Conservation (phyloP, 2,329 filamentous ascomycete genomes). For the Phialocephala subalpina region DNA sequence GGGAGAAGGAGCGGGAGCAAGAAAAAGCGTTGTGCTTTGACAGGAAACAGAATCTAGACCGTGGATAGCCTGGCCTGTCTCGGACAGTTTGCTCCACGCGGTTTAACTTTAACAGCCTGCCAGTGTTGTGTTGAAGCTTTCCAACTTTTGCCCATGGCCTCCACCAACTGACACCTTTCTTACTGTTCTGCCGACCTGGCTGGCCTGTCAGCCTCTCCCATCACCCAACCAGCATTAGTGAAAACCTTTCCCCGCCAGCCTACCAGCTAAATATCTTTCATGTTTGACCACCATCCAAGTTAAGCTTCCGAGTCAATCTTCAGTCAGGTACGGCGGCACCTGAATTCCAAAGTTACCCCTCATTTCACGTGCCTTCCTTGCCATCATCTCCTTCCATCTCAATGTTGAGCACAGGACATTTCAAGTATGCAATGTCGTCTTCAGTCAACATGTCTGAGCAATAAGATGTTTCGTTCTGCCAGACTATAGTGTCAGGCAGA, state of each 20-base stretch:
- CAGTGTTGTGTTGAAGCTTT: no score
- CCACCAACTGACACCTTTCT: no score
- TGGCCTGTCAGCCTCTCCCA: no score
- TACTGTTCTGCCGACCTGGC: no score
- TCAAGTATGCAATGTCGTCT: neutral
- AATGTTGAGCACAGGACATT: no score
- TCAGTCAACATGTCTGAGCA: neutral
- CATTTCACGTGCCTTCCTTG: slow-evolving; percentile 1
- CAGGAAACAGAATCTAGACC: neutral
- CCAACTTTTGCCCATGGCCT: no score
- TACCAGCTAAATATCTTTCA: no score
- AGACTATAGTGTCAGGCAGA: neutral
- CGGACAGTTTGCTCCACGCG: no score
- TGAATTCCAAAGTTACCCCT: neutral
- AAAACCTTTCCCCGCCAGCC: neutral
- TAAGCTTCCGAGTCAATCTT: neutral
- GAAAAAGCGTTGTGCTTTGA: neutral
- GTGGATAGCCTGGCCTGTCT: neutral
- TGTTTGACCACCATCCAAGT: no score
- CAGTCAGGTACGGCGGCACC: neutral
- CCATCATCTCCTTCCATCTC: no score
- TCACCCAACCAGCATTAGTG: neutral
- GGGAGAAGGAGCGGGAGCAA: neutral
- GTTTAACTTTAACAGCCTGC: no score
- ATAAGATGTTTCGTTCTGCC: neutral